Evolutionary conservation across 1,284 basidiomycete species (phyloP).

Genomic region (Sporisorium scitamineum): DNA sequence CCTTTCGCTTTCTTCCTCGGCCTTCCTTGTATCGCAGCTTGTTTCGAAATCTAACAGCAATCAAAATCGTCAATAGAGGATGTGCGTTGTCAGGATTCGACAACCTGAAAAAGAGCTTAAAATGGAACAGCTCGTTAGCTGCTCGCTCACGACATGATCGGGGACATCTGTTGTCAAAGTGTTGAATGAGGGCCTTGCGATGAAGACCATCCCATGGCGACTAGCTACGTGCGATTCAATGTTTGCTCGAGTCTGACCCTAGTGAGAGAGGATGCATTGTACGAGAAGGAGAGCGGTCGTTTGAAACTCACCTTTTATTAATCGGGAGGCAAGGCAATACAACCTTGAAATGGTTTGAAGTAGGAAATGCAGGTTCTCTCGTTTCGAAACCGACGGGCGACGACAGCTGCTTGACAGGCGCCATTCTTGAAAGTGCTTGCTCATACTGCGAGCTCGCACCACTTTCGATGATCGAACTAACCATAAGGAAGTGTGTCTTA

Average conservation of each 20-base stretch:
- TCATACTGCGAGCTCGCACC: too few species aligned
- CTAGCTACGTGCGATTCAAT: too few species aligned
- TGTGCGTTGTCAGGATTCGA: background rate
- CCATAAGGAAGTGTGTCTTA: background rate
- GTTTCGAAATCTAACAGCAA: background rate
- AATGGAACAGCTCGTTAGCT: background rate
- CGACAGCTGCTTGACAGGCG: background rate
- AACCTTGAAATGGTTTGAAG: background rate
- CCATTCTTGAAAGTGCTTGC: background rate
- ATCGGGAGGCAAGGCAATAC: background rate
- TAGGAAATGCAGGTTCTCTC: background rate
- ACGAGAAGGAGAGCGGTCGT: too few species aligned
- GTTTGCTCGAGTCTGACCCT: too few species aligned
- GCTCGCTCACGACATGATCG: background rate
- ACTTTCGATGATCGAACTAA: background rate
- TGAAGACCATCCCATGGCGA: too few species aligned
- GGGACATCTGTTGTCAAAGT: background rate
- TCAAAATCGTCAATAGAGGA: background rate
- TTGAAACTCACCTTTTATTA: too few species aligned
- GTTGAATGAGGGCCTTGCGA: too few species aligned
- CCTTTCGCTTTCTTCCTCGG: constrained; percentile 3
- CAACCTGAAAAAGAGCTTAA: background rate
- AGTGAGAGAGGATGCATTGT: too few species aligned
- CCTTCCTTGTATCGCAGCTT: background rate
- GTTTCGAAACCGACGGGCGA: background rate